These are phyloP conservation scores for Penicillium egyptiacum DNA, from an alignment of 495 filamentous ascomycete species.

Conservation along the genomic window DNA sequence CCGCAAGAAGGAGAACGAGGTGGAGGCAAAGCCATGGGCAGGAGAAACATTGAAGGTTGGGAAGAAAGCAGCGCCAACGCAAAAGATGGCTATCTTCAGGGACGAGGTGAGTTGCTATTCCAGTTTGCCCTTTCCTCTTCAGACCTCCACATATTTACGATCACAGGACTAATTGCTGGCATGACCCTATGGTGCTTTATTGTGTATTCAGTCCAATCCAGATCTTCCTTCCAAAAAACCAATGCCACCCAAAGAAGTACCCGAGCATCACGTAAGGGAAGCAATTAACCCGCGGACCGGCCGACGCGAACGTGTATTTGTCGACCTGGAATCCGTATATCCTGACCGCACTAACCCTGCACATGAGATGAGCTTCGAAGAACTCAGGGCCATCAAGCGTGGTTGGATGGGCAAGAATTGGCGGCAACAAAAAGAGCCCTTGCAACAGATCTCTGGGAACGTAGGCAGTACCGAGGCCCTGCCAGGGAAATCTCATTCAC, in stretches of 20 bases:
- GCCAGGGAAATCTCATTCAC: conserved; percentile 15
- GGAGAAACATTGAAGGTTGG: conserved; percentile 88
- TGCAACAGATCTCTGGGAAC: conserved; percentile 45
- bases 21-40: conserved; percentile 86
- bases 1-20: conserved; percentile 87
- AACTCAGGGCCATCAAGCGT: conserved; percentile 74
- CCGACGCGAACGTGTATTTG: conserved; percentile 79
- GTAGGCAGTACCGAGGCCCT: conserved; percentile 18
- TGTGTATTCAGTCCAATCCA: conserved; percentile 60
- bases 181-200: conserved; percentile 57
- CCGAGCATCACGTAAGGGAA: conserved; percentile 63
- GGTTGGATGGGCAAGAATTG: conserved; percentile 78
- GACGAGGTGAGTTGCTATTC: conserved; percentile 76
- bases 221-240: conserved; percentile 42
- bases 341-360: conserved; percentile 66
- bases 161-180: conserved; percentile 92
- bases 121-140: conserved; percentile 31
- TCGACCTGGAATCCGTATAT: conserved; percentile 81
- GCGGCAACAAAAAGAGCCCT: conserved; percentile 43
- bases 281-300: conserved; percentile 75
- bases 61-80: conserved; percentile 68
- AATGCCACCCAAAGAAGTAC: conserved; percentile 35
- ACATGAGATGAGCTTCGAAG: conserved; percentile 83
- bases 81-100: conserved; percentile 91
- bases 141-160: conserved; percentile 77